Conservation (phyloP, 2,329 filamentous ascomycete species). For the Phaeosphaeriaceae sp. region DNA sequence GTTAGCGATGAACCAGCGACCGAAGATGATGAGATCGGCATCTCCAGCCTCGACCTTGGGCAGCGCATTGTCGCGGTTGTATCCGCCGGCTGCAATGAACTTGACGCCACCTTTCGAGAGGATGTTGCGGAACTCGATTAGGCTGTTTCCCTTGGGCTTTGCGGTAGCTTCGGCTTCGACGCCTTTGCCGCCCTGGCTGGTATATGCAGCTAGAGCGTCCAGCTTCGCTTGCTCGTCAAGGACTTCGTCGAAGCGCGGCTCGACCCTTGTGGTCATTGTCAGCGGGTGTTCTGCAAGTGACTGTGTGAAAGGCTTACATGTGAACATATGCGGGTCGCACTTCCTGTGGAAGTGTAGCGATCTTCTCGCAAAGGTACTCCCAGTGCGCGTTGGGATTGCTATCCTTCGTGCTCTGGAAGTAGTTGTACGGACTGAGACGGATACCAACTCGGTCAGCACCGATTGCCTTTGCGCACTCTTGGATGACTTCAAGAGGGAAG, state of each 20-base stretch:
- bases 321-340: slow-evolving; percentile 44
- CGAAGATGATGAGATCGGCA: slow-evolving; percentile 53
- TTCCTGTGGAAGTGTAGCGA: slow-evolving; percentile 41
- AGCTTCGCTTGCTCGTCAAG: slow-evolving; percentile 48
- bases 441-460: slow-evolving; percentile 44
- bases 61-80: slow-evolving; percentile 60
- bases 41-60: slow-evolving; percentile 56
- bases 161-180: slow-evolving; percentile 44
- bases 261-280: slow-evolving; percentile 31
- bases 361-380: slow-evolving; percentile 54
- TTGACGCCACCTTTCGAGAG: slow-evolving; percentile 57
- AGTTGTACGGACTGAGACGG: slow-evolving; percentile 45
- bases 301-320: slow-evolving; percentile 33
- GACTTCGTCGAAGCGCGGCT: slow-evolving; percentile 48
- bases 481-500: slow-evolving; percentile 64
- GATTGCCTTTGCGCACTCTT: slow-evolving; percentile 42
- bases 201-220: slow-evolving; percentile 49
- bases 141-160: slow-evolving; percentile 33
- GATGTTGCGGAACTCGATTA: slow-evolving; percentile 55
- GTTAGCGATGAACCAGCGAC: slow-evolving; percentile 56
- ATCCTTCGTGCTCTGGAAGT: slow-evolving; percentile 52
- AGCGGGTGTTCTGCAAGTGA: background rate
- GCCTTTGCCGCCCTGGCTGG: slow-evolving; percentile 25
- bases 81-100: slow-evolving; percentile 65
- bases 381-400: slow-evolving; percentile 56